Evolutionary conservation across 1,284 basidiomycete genomes (phyloP), one percentile per base, ranked within the genome.

Genomic region (Naganishia liquefaciens): DNA sequence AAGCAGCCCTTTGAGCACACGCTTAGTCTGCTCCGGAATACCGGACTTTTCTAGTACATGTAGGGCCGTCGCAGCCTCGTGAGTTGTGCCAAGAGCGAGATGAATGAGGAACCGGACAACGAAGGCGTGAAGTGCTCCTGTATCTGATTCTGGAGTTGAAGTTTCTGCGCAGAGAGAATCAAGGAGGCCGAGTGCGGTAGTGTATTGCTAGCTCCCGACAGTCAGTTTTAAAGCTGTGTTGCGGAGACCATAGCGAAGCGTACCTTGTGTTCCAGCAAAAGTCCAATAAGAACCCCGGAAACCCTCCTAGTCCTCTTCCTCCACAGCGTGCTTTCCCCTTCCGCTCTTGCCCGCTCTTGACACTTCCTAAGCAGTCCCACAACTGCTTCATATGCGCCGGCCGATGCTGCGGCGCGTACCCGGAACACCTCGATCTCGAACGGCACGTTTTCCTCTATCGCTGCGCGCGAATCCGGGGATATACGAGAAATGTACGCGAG

Each of bases 371-470:
- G 25, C 4, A 60, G 19, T 13, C 11, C 46, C 44, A 42, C 21
- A 21, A 60, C 23, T 50, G 49, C 63, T 23, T 53, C 54, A n/a
- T 37, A 27, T 15, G n/a, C 42, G 10, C 7, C 27, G 7, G 25
- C 37, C 10, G 23, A 25, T 9, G 19, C 27, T 5, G 27, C 39
- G 44, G 63, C 37, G 37, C 50, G 40, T 39, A 57, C 63, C 13
- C 49, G 39, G 10, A 53, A 53, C 11, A 65, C 55, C 23, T 65
- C 63, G 25, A 65, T 39, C 13, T 60, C 63, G 51, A 65, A 65
- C 9, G 63, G 63, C 1, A 61, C 9, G 27, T 27, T 4, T n/a
- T 27, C 40, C 3, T 19, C 10, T 53, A 21, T 53, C 13, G 33
- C 33, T 7, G 6, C 7, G 7, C 33, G 33, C 4, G 7, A 37